Evolutionary conservation across 352 stramenopile genomes (phyloP).

Genomic region (Elongisporangium anandrum): DNA sequence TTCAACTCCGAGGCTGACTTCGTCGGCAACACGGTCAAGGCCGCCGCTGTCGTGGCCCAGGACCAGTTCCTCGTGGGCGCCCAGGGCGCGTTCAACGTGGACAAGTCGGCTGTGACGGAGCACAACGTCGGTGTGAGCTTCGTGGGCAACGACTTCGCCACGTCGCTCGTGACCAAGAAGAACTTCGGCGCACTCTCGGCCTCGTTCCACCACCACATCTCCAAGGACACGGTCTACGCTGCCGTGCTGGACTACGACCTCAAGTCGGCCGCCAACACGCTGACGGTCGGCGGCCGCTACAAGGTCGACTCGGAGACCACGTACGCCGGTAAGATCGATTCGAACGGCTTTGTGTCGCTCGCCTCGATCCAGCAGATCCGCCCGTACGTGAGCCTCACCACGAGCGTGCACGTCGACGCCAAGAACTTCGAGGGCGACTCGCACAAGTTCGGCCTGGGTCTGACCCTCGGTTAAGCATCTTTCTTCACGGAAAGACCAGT

Average conservation of each 20-base stretch:
- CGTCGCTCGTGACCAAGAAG: constrained; percentile 75
- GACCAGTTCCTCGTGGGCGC: constrained; percentile 65
- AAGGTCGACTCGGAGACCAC: constrained; percentile 73
- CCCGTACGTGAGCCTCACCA: constrained; percentile 67
- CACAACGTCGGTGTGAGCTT: constrained; percentile 76
- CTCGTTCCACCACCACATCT: constrained; percentile 83
- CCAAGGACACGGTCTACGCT: constrained; percentile 69
- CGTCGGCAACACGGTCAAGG: constrained; percentile 63
- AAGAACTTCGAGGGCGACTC: constrained; percentile 85
- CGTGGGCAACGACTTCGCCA: constrained; percentile 63
- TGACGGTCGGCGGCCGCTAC: constrained; percentile 73
- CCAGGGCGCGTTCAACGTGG: constrained; percentile 74
- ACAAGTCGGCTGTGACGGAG: constrained; percentile 76
- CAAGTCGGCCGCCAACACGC: constrained; percentile 75
- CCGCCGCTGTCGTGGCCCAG: constrained; percentile 45
- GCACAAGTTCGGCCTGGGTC: constrained; percentile 80
- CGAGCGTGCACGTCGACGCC: constrained; percentile 75
- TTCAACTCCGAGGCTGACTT: constrained; percentile 77
- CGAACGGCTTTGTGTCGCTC: constrained; percentile 73
- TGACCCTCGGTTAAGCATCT: constrained; percentile 64
- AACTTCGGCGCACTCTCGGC: constrained; percentile 73
- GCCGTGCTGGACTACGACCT: constrained; percentile 82
- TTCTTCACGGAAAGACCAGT: neutral
- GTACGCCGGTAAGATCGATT: constrained; percentile 82
- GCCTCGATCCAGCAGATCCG: constrained; percentile 76